Evolutionary conservation across 768 basidiomycete species (phyloP).

Genomic region (Hydnomerulius pinastri): DNA sequence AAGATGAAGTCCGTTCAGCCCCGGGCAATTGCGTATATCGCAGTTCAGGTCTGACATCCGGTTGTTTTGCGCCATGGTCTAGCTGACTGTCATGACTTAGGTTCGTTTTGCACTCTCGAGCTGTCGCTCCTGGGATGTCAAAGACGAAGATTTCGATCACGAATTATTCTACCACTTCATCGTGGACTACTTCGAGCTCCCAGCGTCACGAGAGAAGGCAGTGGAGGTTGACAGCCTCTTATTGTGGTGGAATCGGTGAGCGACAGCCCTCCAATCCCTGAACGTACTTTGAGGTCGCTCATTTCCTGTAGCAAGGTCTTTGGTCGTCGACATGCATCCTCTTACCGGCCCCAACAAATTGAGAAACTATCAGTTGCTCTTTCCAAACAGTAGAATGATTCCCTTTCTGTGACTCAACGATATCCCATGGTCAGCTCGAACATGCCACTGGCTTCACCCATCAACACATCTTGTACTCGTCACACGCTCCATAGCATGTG

Average conservation of each 20-base stretch:
- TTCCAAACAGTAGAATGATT: no score
- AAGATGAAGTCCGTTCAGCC: constrained; percentile 17
- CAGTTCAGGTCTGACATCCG: constrained; percentile 23
- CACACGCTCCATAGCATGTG: no score
- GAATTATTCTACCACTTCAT: constrained; percentile 7
- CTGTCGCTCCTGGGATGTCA: not conserved
- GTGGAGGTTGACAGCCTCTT: constrained; percentile 1
- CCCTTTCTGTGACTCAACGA: no score
- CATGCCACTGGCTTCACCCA: no score
- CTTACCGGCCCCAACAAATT: not conserved
- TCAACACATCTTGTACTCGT: no score
- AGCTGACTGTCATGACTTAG: not conserved
- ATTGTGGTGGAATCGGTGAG: constrained; percentile 12
- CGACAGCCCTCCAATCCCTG: not conserved
- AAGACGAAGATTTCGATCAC: not conserved
- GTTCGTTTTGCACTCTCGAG: constrained; percentile 11
- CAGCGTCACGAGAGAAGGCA: not conserved
- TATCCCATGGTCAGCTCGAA: no score
- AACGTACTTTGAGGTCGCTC: not conserved
- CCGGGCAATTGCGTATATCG: constrained; percentile 21
- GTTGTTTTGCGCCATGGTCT: not conserved
- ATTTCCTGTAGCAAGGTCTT: not conserved
- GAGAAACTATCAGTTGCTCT: not conserved
- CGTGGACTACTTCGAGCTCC: constrained; percentile 10
- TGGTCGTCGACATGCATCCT: not conserved